phyloP scores from a whole-genome alignment of 116 monocot species.

The Zostera marina region DNA sequence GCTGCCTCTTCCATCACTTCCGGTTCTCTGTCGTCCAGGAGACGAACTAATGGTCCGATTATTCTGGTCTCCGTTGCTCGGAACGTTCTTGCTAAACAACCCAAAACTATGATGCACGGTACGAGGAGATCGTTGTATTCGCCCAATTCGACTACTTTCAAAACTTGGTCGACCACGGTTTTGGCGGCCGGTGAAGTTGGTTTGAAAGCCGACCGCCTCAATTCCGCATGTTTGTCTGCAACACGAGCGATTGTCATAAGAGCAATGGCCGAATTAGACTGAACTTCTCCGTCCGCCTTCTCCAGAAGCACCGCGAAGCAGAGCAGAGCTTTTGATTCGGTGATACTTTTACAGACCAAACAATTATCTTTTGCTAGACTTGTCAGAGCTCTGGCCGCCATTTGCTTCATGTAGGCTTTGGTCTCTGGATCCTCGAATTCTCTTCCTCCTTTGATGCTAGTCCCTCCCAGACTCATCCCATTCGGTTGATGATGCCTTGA shows the following conservation, averaged over 20 bases:
- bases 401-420: conserved; percentile 72
- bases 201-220: conserved; percentile 73
- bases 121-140: conserved; percentile 30
- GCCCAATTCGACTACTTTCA: conserved; percentile 36
- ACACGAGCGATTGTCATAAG: conserved; percentile 69
- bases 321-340: conserved; percentile 71
- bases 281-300: conserved; percentile 61
- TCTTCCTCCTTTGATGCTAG: conserved; percentile 53
- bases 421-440: conserved; percentile 72
- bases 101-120: conserved; percentile 59
- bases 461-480: conserved; percentile 8
- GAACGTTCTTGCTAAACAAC: conserved; percentile 80
- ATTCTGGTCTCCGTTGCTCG: conserved; percentile 80
- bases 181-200: conserved; percentile 75
- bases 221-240: conserved; percentile 55
- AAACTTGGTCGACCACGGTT: conserved; percentile 71
- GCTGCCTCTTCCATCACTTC: conserved; percentile 40
- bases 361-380: conserved; percentile 46
- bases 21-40: conserved; percentile 63
- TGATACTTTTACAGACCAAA: conserved; percentile 67
- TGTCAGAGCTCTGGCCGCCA: conserved; percentile 76
- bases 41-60: conserved; percentile 51
- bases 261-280: conserved; percentile 70
- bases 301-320: conserved; percentile 85
- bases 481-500: conserved; percentile 3